Evolutionary conservation across 2,329 filamentous ascomycete species (phyloP).

Genomic region (Paracoccidioides lutzii): DNA sequence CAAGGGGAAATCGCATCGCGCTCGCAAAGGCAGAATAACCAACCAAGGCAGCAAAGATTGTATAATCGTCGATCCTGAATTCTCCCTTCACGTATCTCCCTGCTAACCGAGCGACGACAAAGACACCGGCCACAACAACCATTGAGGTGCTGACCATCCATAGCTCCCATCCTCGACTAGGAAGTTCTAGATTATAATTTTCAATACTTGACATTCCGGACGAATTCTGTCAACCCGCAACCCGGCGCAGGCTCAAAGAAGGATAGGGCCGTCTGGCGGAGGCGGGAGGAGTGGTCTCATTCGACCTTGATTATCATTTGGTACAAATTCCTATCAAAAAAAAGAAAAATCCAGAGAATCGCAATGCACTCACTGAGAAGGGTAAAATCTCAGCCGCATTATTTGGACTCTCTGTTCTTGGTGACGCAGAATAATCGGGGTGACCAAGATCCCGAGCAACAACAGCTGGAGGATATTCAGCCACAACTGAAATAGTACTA

Average conservation of each 20-base stretch:
- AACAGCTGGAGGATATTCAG: no score
- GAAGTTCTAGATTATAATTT: constrained; percentile 8
- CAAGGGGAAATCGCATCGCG: background rate
- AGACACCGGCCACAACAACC: constrained; percentile 13
- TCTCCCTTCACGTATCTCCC: constrained; percentile 11
- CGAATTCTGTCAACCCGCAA: background rate
- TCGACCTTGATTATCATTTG: background rate
- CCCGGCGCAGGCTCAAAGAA: background rate
- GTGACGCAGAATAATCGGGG: no score
- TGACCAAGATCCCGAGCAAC: no score
- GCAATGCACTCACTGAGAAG: no score
- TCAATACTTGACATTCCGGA: background rate
- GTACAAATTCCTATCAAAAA: no score
- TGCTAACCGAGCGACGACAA: constrained; percentile 12
- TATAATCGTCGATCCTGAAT: constrained; percentile 16
- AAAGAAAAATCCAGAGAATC: no score
- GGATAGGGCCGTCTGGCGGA: background rate
- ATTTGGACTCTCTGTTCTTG: no score
- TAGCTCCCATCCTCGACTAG: constrained; percentile 14
- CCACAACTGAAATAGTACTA: no score
- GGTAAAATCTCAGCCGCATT: no score
- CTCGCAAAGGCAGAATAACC: background rate
- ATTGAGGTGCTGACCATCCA: constrained; percentile 15
- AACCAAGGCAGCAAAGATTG: constrained; percentile 14
- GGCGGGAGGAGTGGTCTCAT: background rate